Evolutionary conservation across 495 filamentous ascomycete genomes (phyloP).

Genomic region (Trichoderma gamsii): DNA sequence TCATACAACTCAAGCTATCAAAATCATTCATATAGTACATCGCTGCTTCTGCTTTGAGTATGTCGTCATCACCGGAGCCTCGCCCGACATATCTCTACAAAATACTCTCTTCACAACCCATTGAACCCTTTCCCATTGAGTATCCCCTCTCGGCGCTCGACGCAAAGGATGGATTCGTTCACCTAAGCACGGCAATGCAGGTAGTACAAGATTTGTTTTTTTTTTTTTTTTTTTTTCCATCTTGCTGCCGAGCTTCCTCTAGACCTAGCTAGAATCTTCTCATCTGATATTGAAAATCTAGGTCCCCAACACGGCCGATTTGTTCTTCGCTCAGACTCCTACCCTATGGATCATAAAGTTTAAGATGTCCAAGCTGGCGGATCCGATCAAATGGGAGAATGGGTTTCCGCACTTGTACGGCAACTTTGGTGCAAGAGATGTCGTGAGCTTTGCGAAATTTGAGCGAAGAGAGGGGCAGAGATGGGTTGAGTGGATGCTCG

Average conservation of each 20-base stretch:
- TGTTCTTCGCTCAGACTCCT: constrained; percentile 36
- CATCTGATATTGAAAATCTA: constrained; percentile 20
- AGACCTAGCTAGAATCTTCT: not conserved
- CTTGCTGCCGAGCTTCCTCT: not conserved
- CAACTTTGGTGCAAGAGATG: constrained; percentile 40
- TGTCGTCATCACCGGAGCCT: constrained; percentile 22
- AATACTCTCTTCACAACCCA: constrained; percentile 41
- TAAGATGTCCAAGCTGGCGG: constrained; percentile 23
- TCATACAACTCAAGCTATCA: not conserved
- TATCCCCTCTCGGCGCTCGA: constrained; percentile 47
- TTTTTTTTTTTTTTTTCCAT: no score
- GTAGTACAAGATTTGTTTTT: constrained; percentile 25
- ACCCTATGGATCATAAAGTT: constrained; percentile 41
- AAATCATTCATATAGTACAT: not conserved
- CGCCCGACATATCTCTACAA: constrained; percentile 46
- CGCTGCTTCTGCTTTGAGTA: not conserved
- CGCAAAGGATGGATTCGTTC: constrained; percentile 47
- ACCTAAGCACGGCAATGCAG: constrained; percentile 43
- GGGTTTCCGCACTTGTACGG: constrained; percentile 45
- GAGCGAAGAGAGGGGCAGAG: constrained; percentile 26
- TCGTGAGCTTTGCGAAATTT: constrained; percentile 29
- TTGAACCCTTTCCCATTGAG: constrained; percentile 38
- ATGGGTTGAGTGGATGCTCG: constrained; percentile 32
- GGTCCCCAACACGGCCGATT: constrained; percentile 42
- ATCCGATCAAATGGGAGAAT: constrained; percentile 38